These are phyloP conservation scores for Hanseniaspora uvarum DNA, from an alignment of 1,139 yeast genomes.

Conservation along the genomic window DNA sequence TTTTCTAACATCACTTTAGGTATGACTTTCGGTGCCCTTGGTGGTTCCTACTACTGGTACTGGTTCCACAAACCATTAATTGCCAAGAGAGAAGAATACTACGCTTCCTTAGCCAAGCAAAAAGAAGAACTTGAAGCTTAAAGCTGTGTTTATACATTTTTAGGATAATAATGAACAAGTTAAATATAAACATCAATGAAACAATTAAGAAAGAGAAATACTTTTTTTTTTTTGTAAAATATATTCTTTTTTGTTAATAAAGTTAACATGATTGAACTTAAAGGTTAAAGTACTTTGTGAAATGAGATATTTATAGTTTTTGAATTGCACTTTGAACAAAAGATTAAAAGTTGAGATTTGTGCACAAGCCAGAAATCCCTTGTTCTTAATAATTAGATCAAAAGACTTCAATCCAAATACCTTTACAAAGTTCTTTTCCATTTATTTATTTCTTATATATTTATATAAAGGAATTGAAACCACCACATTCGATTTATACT, in stretches of 20 bases:
- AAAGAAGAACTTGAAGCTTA: slow-evolving; percentile 60
- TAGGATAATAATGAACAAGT: not conserved
- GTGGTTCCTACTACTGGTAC: slow-evolving; percentile 63
- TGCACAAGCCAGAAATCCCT: no score
- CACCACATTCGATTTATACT: not conserved
- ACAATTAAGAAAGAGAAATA: not conserved
- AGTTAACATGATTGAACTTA: not conserved
- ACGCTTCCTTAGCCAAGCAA: slow-evolving; percentile 60
- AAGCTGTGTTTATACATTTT: slow-evolving; percentile 21
- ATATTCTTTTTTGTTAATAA: not conserved
- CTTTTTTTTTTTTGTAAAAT: not conserved
- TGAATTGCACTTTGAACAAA: not conserved
- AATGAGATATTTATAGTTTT: not conserved
- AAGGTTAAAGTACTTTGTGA: not conserved
- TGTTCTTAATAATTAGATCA: not conserved
- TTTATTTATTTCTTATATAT: not conserved
- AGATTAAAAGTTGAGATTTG: not conserved
- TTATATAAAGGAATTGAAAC: not conserved
- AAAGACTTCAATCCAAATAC: not conserved
- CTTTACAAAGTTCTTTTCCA: not conserved
- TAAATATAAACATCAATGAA: not conserved
- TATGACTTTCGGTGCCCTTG: slow-evolving; percentile 41
- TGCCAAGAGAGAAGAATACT: slow-evolving; percentile 73
- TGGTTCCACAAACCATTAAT: slow-evolving; percentile 64
- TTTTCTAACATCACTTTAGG: slow-evolving; percentile 72